Conservation (phyloP, 805 yeast species). For the Yarrowia deformans region DNA sequence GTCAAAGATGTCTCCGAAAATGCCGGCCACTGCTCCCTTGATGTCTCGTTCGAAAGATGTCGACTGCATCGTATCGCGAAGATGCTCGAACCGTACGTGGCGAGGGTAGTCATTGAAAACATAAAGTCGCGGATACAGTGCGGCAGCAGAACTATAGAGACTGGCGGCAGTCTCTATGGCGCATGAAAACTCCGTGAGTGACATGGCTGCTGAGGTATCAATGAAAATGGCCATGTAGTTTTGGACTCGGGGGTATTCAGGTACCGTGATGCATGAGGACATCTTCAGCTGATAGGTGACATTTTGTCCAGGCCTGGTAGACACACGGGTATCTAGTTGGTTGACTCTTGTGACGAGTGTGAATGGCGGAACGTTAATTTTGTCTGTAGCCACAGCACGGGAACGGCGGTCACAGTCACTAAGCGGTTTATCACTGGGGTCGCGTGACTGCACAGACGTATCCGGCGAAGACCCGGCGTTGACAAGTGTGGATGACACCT, state of each 20-base stretch:
- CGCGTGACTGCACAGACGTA: constrained; percentile 24
- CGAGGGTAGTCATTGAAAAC: constrained; percentile 19
- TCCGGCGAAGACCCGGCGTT: constrained; percentile 13
- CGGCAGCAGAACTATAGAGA: constrained; percentile 6
- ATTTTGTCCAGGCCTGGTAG: constrained; percentile 1
- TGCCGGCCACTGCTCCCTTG: constrained; percentile 19
- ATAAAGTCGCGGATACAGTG: constrained; percentile 15
- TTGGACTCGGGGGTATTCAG: constrained; percentile 13
- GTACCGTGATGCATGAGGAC: constrained; percentile 26
- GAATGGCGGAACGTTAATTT: constrained; percentile 16
- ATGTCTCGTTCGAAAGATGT: constrained; percentile 1
- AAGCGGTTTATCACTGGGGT: background rate
- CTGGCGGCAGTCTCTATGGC: constrained; percentile 4
- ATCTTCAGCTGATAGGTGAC: constrained; percentile 24
- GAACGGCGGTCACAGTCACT: constrained; percentile 2
- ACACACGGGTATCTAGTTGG: constrained; percentile 11
- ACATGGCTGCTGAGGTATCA: constrained; percentile 17
- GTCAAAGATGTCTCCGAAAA: constrained; percentile 4
- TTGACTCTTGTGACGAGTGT: constrained; percentile 16
- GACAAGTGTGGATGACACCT: constrained; percentile 6
- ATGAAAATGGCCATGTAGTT: constrained; percentile 24
- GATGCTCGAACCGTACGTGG: constrained; percentile 16
- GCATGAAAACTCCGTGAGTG: background rate
- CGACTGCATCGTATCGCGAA: constrained; percentile 12
- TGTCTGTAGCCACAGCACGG: constrained; percentile 4